These are phyloP conservation scores for Barbarea vulgaris DNA, from an alignment of 345 rosid species.

Conservation along the genomic window DNA sequence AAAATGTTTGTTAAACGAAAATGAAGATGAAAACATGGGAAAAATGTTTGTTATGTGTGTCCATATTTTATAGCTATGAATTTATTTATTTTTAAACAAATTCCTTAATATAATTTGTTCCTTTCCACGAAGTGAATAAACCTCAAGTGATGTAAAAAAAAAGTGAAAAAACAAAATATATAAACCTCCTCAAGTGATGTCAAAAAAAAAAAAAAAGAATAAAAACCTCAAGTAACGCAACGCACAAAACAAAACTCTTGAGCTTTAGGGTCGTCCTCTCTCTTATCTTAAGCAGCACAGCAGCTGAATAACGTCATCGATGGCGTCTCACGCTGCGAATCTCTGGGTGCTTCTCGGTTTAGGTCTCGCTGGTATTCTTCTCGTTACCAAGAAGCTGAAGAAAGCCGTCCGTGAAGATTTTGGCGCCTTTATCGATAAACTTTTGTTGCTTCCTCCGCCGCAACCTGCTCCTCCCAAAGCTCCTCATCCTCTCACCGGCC, in stretches of 20 bases:
- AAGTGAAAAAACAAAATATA: too few relatives aligned
- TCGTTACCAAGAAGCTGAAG: slow-evolving; percentile 66
- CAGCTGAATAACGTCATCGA: slow-evolving; percentile 34
- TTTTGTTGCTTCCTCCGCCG: slow-evolving; percentile 90
- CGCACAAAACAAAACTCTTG: slow-evolving; percentile 29
- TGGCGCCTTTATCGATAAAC: slow-evolving; percentile 84
- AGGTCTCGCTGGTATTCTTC: slow-evolving; percentile 79
- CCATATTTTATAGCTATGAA: background rate
- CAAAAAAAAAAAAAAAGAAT: background rate
- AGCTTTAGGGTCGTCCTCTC: slow-evolving; percentile 35
- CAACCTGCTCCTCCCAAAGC: slow-evolving; percentile 98
- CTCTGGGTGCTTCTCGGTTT: slow-evolving; percentile 86
- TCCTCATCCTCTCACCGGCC: slow-evolving; percentile 89
- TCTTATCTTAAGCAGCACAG: slow-evolving; percentile 35
- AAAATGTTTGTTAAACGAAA: background rate
- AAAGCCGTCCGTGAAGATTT: slow-evolving; percentile 71
- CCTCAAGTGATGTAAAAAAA: too few relatives aligned
- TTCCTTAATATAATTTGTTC: background rate
- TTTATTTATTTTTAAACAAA: too few relatives aligned
- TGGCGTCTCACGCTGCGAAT: slow-evolving; percentile 74
- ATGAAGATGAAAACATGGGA: background rate
- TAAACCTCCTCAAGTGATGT: too few relatives aligned
- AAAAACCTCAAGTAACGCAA: slow-evolving; percentile 16
- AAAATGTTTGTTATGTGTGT: background rate
- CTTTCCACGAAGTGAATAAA: background rate